Base-by-base conservation (phyloP, 768 basidiomycete species). In the Cyclocybe cylindracea region DNA sequence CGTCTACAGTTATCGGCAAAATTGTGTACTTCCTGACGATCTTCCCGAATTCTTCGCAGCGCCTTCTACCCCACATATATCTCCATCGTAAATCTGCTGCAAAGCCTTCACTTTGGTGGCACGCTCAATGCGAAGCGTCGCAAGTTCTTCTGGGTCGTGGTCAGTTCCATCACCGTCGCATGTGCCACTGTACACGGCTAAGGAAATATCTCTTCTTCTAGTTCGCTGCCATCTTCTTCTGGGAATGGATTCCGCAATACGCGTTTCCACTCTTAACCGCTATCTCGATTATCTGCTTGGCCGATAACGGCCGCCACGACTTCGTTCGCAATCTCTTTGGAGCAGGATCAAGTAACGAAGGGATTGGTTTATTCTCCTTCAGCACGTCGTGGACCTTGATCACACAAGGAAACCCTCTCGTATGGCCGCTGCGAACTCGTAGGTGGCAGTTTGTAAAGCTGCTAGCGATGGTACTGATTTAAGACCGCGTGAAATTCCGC, bases 341-440 rank as follows among this genome's bases (percentile, higher is more conserved):
- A 18, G 86, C 83, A 2, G 70, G 78, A 5, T 73, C 78, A 35
- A 83, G 77, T 32, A 87, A 87, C 53, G 85, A 87, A 62, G 86
- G 85, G 0, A 69, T 87, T 29, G 85, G 86, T 0, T 60, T 87
- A 10, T 51, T 83, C 38, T 79, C 78, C 35, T 54, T 87, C 41
- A 79, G 79, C 32, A 75, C 86, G 32, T 86, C 86, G 53, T 87
- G 83, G 83, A 80, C 78, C 5, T 66, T 83, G 16, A 81, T 83
- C 54, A 77, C 76, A 1, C 80, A 83, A 59, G 80, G 79, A 4
- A 74, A 65, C 41, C 81, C 81, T 0, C 66, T 83, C 5, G 76
- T 78, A 7, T 82, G 80, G 80, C 81, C 81, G 5, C 70, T 80
- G 44, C 75, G 78, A 55, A 82, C 81, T 0, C 81, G 77, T 76